Conservation (phyloP, 73 alveolate genomes). For the Paramecium sonneborni region DNA sequence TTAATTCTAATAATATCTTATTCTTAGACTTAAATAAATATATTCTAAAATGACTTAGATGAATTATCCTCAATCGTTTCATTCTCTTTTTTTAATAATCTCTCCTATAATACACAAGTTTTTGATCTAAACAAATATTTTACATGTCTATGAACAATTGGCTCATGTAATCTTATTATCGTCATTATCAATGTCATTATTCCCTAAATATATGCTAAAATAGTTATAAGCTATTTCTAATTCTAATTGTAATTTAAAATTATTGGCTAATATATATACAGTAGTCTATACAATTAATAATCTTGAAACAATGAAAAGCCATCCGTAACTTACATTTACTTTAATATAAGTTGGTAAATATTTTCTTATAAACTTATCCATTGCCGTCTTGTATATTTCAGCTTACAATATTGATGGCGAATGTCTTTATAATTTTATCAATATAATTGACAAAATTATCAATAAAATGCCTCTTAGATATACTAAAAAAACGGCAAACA, state of each 20-base stretch:
- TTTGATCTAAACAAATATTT: not conserved
- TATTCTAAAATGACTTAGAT: not conserved
- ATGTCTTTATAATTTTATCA: not conserved
- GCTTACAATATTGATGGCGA: not conserved
- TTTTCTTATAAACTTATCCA: not conserved
- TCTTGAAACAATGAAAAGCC: not conserved
- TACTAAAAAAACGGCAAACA: not conserved
- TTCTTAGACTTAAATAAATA: not conserved
- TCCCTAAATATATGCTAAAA: not conserved
- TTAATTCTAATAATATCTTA: not conserved
- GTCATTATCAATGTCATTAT: not conserved
- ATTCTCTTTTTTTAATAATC: not conserved
- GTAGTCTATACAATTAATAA: not conserved
- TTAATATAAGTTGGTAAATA: not conserved
- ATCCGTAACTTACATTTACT: not conserved
- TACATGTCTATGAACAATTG: not conserved
- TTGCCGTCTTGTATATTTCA: not conserved
- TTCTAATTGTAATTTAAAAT: not conserved
- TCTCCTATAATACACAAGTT: not conserved
- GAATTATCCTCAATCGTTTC: not conserved
- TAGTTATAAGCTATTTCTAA: not conserved
- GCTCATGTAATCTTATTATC: not conserved
- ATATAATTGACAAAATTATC: not conserved
- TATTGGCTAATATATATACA: not conserved
- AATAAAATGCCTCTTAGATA: not conserved